Evolutionary conservation across 1,139 yeast genomes (phyloP), one percentile per base, ranked within the genome.

Genomic region (Scheffersomyces titani): DNA sequence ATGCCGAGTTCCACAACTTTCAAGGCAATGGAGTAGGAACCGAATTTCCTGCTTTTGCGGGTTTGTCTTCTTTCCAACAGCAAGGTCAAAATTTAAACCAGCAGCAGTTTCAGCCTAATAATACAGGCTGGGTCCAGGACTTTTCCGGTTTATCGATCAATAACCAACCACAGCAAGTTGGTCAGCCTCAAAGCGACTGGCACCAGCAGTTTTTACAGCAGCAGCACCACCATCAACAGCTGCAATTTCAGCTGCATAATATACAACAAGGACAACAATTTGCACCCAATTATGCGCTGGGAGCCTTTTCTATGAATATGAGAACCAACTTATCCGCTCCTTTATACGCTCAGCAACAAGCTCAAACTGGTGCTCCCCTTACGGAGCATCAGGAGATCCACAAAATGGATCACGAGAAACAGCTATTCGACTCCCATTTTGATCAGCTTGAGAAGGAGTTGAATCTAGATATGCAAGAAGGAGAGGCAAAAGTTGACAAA

Each of bases 1-100:
- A 78, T 57, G 65, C 64, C 16, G 80, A 78, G 36, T 78, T 78
- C 58, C 70, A 73, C 44, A 70, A 65, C 61, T 78, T 77, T 56
- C 65, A 63, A 56, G 55, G 53, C 49, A 30, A 30, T 11, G 40
- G 40, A 30, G 6, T 30, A 9, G 57, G 60, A 6, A 55, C 53
- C 47, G 67, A 65, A 19, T 68, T 71, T 60, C 49, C 49, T 11
- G 24, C 20, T 13, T 46, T 46, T 22, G 40, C 16, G 7, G 40
- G 40, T 11, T 2, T 16, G 4, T 9, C 40, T 30, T 30, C 40
- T 30, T 30, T 30, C 11, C 61, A 58, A 44, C 59, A 55, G 20
- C 59, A 59, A 20, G 63, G 57, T 19, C 60, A 61, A 9, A 63
- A 59, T 22, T 63, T 59, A 3, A 65, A 58, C 20, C 61, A 54